Evolutionary conservation across 257 asterid species (phyloP), one percentile per base, ranked within the genome.

Genomic region (Przewalskia tangutica): DNA sequence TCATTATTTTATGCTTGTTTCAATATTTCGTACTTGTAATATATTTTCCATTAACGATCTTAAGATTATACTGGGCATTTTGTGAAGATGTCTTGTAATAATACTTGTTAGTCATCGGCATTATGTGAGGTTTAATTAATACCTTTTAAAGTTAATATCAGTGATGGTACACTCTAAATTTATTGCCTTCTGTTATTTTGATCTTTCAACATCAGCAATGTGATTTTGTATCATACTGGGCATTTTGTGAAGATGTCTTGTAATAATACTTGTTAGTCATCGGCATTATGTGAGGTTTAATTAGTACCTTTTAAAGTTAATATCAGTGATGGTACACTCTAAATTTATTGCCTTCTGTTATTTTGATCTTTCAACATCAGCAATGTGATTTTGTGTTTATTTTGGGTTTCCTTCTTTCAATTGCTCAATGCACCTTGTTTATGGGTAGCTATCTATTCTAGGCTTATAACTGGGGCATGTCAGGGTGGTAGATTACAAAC

Each of bases 311-410:
- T 13, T 50, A 38, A 50, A 18, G 16, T 75, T 68, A 2, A 14
- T 50, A 48, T 3, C 4, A 8, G 62, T 3, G 14, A 50, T 75
- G 80, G 46, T 75, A 62, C 46, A 50, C 55, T 50, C 80, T 54
- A 38, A 75, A 50, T 7, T 27, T 75, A 75, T 27, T 50, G 9
- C 23, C 20, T 50, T 40, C 50, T 75, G 46, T 23, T 75, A 7
- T 75, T 75, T 75, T 75, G 80, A 23, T 75, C 62, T 75, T 75
- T 27, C 44, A 50, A 62, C 46, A 75, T 75, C 44, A 75, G 63
- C 27, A 12, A 48, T 46, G 42, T 71, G 20, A 75, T 13, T 50
- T 50, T 27, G 18, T 75, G 16, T 50, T 42, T 75, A 14, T 50
- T 48, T 27, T 7, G 80, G 55, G 50, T 75, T 51, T 75, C 46